phyloP scores from a whole-genome alignment of 2,329 filamentous ascomycete species.

The Neonectria ditissima region DNA sequence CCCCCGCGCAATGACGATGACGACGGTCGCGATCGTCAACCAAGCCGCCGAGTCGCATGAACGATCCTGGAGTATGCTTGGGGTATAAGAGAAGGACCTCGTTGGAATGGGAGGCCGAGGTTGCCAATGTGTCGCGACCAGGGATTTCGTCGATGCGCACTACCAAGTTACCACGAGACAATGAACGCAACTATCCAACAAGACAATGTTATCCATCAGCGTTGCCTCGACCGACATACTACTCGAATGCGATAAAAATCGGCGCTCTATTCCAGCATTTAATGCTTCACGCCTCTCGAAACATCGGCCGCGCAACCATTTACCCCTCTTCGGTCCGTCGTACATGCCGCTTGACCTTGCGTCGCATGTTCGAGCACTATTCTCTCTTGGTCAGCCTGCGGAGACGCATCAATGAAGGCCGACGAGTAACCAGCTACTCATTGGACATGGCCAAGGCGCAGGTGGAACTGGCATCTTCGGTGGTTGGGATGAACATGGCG shows the following conservation, averaged over 20 bases:
- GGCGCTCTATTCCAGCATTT: not conserved
- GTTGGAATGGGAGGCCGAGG: not conserved
- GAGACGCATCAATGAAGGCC: not conserved
- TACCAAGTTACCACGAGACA: slow-evolving; percentile 11
- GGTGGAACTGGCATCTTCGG: not conserved
- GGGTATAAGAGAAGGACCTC: not conserved
- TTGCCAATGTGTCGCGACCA: slow-evolving; percentile 9
- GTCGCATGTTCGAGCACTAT: not conserved
- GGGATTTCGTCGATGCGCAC: slow-evolving; percentile 11
- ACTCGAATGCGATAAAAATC: not conserved
- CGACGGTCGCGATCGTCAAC: slow-evolving; percentile 15
- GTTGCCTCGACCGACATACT: not conserved
- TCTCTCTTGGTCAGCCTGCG: not conserved
- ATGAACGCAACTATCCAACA: not conserved
- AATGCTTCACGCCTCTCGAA: not conserved
- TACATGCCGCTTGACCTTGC: not conserved
- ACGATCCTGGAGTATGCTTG: slow-evolving; percentile 4
- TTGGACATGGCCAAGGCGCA: not conserved
- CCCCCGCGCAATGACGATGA: slow-evolving; percentile 20
- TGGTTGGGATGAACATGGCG: not conserved
- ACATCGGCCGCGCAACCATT: not conserved
- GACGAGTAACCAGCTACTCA: not conserved
- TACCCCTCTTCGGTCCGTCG: not conserved
- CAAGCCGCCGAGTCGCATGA: not conserved
- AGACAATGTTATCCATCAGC: slow-evolving; percentile 3